Conservation (phyloP, 345 rosid genomes). For the Crucihimalaya himalaica region DNA sequence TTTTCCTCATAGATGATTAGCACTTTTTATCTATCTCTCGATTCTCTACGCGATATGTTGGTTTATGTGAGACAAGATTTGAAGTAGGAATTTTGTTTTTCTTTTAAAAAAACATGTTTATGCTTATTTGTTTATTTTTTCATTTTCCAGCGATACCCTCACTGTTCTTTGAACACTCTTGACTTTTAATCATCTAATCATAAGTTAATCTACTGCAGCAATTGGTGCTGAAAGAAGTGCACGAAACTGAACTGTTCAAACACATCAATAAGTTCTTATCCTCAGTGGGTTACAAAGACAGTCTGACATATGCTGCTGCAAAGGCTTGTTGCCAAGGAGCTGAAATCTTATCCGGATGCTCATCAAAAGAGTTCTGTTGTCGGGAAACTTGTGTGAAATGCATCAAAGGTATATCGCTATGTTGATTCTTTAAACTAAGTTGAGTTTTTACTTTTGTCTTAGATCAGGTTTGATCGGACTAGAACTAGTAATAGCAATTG, state of each 20-base stretch:
- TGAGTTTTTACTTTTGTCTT: not conserved
- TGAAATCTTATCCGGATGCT: slow-evolving; percentile 60
- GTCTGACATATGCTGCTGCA: slow-evolving; percentile 63
- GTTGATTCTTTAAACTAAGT: not conserved
- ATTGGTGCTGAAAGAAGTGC: slow-evolving; percentile 50
- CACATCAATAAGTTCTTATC: slow-evolving; percentile 52
- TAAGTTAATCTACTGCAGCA: slow-evolving; percentile 36
- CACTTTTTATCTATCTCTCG: not conserved
- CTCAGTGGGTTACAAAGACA: slow-evolving; percentile 41
- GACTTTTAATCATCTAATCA: not conserved
- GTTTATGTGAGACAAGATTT: not conserved
- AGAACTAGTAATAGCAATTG: not conserved
- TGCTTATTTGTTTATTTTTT: not conserved
- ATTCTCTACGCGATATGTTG: not conserved
- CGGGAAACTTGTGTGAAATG: slow-evolving; percentile 61
- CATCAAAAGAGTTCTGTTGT: slow-evolving; percentile 53
- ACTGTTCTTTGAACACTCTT: not conserved
- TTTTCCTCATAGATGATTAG: not conserved
- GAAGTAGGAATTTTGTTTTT: too few species aligned
- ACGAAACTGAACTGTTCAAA: slow-evolving; percentile 48
- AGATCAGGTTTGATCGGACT: not conserved
- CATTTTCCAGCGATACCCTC: not conserved
- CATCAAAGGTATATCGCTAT: slow-evolving; percentile 40
- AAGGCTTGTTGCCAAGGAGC: slow-evolving; percentile 83
- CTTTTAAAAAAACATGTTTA: too few species aligned